Percentiles rank a stretch among this genome's conserved stretches.
phyloP scores from a whole-genome alignment of 805 yeast species.

The Cyberlindnera nakhonratchasimensis region DNA sequence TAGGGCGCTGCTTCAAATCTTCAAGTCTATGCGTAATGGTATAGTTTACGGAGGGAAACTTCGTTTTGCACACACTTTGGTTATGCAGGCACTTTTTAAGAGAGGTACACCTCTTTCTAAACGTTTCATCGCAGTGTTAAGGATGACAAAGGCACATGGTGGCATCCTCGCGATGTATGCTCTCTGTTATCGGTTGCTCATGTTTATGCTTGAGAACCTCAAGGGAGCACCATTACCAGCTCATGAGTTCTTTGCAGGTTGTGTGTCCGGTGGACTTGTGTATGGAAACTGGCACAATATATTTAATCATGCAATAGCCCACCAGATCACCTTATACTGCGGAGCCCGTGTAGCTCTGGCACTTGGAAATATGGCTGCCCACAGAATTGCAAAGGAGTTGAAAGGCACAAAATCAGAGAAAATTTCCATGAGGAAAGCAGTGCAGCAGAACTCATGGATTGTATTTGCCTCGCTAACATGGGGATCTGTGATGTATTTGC shows the following conservation, averaged over 20 bases:
- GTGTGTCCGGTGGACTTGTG: slow-evolving; percentile 37
- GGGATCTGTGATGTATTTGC: slow-evolving; percentile 73
- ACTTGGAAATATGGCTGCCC: slow-evolving; percentile 36
- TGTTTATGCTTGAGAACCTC: slow-evolving; percentile 28
- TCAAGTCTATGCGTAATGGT: slow-evolving; percentile 41
- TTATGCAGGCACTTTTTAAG: slow-evolving; percentile 51
- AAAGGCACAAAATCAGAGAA: slow-evolving; percentile 9
- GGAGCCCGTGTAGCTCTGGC: slow-evolving; percentile 67
- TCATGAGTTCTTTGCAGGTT: slow-evolving; percentile 33
- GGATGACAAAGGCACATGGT: slow-evolving; percentile 55
- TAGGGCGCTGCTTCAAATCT: slow-evolving; percentile 33
- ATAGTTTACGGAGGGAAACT: slow-evolving; percentile 58
- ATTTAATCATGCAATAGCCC: slow-evolving; percentile 50
- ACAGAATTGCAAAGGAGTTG: slow-evolving; percentile 15
- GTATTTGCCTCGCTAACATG: slow-evolving; percentile 61
- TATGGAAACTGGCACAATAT: slow-evolving; percentile 34
- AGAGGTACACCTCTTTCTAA: slow-evolving; percentile 32
- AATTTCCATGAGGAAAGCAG: slow-evolving; percentile 13
- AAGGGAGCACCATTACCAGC: slow-evolving; percentile 22
- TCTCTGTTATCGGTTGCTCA: slow-evolving; percentile 42
- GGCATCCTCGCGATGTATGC: slow-evolving; percentile 54
- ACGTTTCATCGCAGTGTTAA: slow-evolving; percentile 43
- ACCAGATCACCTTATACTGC: slow-evolving; percentile 72
- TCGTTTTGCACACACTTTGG: slow-evolving; percentile 62
- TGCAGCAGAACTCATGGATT: slow-evolving; percentile 47